phyloP scores from a whole-genome alignment of 106 monocot species.

The Dendrobium catenatum region DNA sequence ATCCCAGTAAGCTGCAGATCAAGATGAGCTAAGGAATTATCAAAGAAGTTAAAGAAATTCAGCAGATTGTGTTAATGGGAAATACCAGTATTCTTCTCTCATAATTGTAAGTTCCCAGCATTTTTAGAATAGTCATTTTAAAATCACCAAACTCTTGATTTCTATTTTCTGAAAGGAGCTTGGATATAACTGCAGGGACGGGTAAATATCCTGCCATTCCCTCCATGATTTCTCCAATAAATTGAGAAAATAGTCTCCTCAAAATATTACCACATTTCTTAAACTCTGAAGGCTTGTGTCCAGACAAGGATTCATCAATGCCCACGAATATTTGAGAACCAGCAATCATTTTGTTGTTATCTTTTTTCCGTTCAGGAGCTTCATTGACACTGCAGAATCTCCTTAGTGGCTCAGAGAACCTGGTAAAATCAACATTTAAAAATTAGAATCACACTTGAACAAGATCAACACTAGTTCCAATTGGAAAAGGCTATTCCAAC shows the following conservation, averaged over 20 bases:
- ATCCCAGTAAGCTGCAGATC: neutral
- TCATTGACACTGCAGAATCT: slow-evolving; percentile 30
- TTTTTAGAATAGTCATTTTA: slow-evolving; percentile 69
- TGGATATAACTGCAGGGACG: slow-evolving; percentile 74
- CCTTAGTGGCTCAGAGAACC: slow-evolving; percentile 66
- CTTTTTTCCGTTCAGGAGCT: slow-evolving; percentile 14
- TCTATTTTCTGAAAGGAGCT: slow-evolving; percentile 81
- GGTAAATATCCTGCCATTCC: slow-evolving; percentile 85
- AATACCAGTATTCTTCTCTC: slow-evolving; percentile 93
- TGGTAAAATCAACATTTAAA: slow-evolving; percentile 12
- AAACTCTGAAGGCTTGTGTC: slow-evolving; percentile 12
- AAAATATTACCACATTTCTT: slow-evolving; percentile 25
- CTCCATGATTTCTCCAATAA: slow-evolving; percentile 83
- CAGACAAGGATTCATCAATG: slow-evolving; percentile 3
- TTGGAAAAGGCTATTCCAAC: neutral
- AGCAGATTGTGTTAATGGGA: neutral
- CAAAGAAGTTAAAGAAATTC: neutral
- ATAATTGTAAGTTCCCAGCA: slow-evolving; percentile 85
- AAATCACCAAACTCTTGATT: slow-evolving; percentile 98
- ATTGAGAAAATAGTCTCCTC: slow-evolving; percentile 62
- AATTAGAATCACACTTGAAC: neutral
- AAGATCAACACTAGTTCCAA: slow-evolving; percentile 2
- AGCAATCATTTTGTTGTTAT: slow-evolving; percentile 11
- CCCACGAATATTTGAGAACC: slow-evolving; percentile 11
- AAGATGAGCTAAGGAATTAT: neutral